Evolutionary conservation across 805 yeast genomes (phyloP), one percentile per base, ranked within the genome.

Genomic region (Kodamaea laetipori): DNA sequence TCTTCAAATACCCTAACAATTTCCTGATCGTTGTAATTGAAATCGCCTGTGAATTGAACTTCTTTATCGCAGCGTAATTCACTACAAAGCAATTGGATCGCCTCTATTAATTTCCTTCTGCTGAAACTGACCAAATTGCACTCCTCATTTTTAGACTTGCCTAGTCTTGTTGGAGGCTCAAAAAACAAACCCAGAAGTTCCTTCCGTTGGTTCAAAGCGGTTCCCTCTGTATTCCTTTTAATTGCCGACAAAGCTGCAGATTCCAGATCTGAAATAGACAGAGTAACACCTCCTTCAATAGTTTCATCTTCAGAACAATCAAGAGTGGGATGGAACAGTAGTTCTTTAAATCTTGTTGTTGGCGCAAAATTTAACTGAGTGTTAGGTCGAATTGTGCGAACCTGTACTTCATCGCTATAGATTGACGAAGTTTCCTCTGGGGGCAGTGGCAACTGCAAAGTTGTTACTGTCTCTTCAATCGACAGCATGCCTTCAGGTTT

Each of bases 401-500:
- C 10, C 17, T 13, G 19, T 15, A 15, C 34, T 8, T 34, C 37
- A 8, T 34, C 37, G 17, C 37, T 34, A 12, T 34, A 34, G 11
- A 21, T 21, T 11, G 37, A 34, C 13, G 37, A 34, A 4, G 34
- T 15, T 30, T 30, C 34, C 17, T 30, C 34, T 6, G 34, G 34
- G 9, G 34, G 34, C 34, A 30, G 34, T 4, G 34, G 34, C 15
- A 30, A 17, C 3, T 30, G 34, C 17, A 17, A 30, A 4, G 11
- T n/a, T 3, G 13, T 17, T 4, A 11, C 15, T 5, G 3, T 17
- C 6, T 27, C 34, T 13, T 15, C 34, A 13, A 9, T 11, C 9
- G 34, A 8, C 5, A 30, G 3, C 7, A 10, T 6, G 7, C 6
- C 13, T 4, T 15, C 37, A 15, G 24, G 7, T 10, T 32, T 25